phyloP scores from a whole-genome alignment of 331 rosid genomes.

The Ulmus americana region DNA sequence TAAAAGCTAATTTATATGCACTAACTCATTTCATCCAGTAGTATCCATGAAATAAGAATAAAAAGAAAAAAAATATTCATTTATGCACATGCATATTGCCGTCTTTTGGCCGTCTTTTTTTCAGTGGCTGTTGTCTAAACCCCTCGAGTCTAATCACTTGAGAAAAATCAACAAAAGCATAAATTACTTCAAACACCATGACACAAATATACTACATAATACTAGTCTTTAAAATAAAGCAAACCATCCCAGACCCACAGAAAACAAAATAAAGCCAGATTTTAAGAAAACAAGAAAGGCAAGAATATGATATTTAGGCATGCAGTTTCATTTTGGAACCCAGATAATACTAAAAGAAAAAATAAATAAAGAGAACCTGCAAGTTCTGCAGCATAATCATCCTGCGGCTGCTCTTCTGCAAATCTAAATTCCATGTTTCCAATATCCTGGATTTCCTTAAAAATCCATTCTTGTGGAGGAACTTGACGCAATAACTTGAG shows the following conservation, averaged over 20 bases:
- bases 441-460: constrained; percentile 81
- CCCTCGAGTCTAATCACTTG: not conserved
- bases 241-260: not conserved
- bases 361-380: constrained; percentile 44
- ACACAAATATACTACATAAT: too few species aligned
- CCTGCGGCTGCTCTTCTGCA: constrained; percentile 95
- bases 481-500: constrained; percentile 57
- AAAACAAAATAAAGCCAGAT: not conserved
- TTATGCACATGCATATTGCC: not conserved
- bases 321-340: not conserved
- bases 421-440: constrained; percentile 94
- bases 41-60: not conserved
- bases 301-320: not conserved
- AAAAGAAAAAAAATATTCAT: not conserved
- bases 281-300: not conserved
- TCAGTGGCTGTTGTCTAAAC: not conserved
- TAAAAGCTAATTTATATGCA: not conserved
- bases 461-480: constrained; percentile 94
- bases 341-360: constrained; percentile 10
- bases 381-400: constrained; percentile 95
- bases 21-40: not conserved
- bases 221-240: not conserved
- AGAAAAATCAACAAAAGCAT: not conserved
- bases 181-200: not conserved
- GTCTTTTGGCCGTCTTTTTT: not conserved